These are phyloP conservation scores for Penicillium bialowiezense DNA, from an alignment of 495 filamentous ascomycete genomes.

Conservation along the genomic window DNA sequence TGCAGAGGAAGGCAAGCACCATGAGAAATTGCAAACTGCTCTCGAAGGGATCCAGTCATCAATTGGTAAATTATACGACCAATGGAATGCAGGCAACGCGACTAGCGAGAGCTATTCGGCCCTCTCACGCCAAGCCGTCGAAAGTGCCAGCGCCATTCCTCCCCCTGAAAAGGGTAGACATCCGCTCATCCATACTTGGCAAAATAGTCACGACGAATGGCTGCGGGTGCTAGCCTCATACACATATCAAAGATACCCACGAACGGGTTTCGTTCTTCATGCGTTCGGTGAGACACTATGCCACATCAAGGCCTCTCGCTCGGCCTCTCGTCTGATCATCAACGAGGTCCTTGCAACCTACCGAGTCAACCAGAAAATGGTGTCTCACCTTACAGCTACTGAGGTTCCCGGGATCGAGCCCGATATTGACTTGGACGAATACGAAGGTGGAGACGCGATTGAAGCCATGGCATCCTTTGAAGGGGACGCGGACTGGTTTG, in stretches of 20 bases:
- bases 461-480: constrained; percentile 25
- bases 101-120: constrained; percentile 17
- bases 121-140: constrained; percentile 19
- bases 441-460: constrained; percentile 34
- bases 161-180: constrained; percentile 33
- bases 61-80: constrained; percentile 11
- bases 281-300: constrained; percentile 64
- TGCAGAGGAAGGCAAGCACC: constrained; percentile 17
- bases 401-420: constrained; percentile 17
- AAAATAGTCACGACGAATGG: constrained; percentile 36
- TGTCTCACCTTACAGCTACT: constrained; percentile 21
- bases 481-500: constrained; percentile 5
- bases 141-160: constrained; percentile 18
- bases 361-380: constrained; percentile 32
- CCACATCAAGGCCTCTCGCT: constrained; percentile 54
- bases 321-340: constrained; percentile 23
- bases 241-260: constrained; percentile 47
- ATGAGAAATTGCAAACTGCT: constrained; percentile 19
- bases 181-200: constrained; percentile 43
- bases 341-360: constrained; percentile 32
- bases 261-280: constrained; percentile 53
- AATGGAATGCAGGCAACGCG: constrained; percentile 18
- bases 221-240: constrained; percentile 59
- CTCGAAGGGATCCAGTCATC: constrained; percentile 20
- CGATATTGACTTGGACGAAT: constrained; percentile 19